Evolutionary conservation across 495 filamentous ascomycete species (phyloP), one percentile per base, ranked within the genome.

Genomic region (Xylaria acuta): DNA sequence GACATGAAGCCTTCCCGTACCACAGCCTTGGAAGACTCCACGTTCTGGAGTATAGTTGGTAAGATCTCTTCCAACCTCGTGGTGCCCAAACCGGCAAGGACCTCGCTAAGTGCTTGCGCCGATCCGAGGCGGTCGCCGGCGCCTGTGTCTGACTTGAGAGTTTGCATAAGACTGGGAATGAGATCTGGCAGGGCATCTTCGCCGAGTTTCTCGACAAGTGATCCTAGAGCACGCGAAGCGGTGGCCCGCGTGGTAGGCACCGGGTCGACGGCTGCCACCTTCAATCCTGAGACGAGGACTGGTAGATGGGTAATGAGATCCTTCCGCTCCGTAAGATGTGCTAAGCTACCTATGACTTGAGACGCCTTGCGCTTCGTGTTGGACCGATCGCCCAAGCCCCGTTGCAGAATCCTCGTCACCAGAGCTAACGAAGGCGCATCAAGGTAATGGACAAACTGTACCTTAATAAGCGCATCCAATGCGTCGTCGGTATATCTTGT

Each of bases 1-100:
- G 96, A 97, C 96, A 99, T 99, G 86, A 98, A 99, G 45, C 96
- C 96, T 86, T 99, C 96, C 72, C 96, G 90, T 71, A 98, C 93
- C 73, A 93, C 87, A 25, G 96, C 81, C 80, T 97, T 98, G 64
- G 93, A 87, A 77, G 96, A 98, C 74, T 92, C 90, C 64, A 97
- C 95, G 75, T 99, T 99, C 78, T 99, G 96, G 34, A 99, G 83
- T 72, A 99, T 97, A 8, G 96, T 98, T 62, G 96, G 97, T 65
- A 99, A 83, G 2, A 95, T 99, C 82, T 98, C 97, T 82, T 99
- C 96, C 64, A 99, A 84, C 72, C 96, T 90, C 45, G 91, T 87
- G 12, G 96, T 98, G 69, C 96, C 96, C 77, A 99, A 85, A 67
- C 96, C 97, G 8, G 96, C 96, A 75, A 99, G 90, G 59, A 99